Conservation (phyloP, 805 yeast species). For the Wickerhamiella azymoides region DNA sequence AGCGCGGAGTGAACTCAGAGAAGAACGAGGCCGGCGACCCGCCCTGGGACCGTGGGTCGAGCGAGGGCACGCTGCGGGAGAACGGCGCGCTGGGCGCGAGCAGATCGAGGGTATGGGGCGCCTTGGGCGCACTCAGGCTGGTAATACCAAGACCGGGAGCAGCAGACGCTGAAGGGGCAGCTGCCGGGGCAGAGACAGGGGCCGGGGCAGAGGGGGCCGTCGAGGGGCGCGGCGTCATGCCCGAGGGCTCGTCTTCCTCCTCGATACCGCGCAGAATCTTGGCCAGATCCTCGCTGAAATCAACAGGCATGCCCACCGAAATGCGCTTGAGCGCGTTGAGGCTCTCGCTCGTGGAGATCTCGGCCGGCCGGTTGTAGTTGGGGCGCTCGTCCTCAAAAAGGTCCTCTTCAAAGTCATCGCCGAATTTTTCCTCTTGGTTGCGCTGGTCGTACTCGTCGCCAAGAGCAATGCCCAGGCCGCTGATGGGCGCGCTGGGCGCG, state of each 20-base stretch:
- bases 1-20: neutral
- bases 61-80: neutral
- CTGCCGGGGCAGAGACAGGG: neutral
- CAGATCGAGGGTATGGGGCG: neutral
- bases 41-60: neutral
- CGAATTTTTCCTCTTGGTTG: slow-evolving; percentile 4
- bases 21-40: slow-evolving; percentile 1
- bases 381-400: neutral
- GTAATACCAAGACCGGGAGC: neutral
- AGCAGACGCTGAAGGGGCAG: too few relatives aligned
- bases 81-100: slow-evolving; percentile 3
- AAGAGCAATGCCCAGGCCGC: slow-evolving; percentile 6
- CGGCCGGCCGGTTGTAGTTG: neutral
- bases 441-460: slow-evolving; percentile 3
- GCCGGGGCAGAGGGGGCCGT: neutral
- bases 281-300: slow-evolving; percentile 8
- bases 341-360: neutral
- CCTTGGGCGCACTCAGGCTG: neutral
- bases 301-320: slow-evolving; percentile 7
- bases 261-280: slow-evolving; percentile 6
- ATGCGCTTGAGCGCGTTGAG: slow-evolving; percentile 7
- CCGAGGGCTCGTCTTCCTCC: slow-evolving; percentile 1
- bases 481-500: too few relatives aligned
- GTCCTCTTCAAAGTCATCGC: slow-evolving; percentile 6
- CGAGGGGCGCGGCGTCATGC: neutral